A percentile compares a stretch with the other conserved stretches of the same genome.
phyloP scores from a whole-genome alignment of 148 eudicot species.

The Rhododendron kiyosumense region DNA sequence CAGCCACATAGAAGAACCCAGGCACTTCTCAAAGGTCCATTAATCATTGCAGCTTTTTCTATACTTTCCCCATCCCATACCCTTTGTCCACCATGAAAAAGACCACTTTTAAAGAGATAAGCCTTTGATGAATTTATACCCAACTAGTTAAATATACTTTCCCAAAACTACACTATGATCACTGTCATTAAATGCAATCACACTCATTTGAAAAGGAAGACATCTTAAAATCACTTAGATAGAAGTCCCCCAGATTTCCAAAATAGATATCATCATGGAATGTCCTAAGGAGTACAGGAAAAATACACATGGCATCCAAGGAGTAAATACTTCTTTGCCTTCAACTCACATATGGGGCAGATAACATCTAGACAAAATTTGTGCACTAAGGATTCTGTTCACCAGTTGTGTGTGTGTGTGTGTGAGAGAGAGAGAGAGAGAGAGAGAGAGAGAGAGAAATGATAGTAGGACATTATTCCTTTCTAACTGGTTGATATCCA shows the following conservation, averaged over 20 bases:
- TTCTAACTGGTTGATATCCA: background rate
- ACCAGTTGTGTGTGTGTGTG: background rate
- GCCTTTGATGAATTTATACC: background rate
- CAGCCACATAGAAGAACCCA: background rate
- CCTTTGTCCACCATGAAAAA: background rate
- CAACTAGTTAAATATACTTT: background rate
- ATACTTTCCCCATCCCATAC: background rate
- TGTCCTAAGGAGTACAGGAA: background rate
- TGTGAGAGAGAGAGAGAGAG: too few relatives aligned
- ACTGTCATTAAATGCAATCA: background rate
- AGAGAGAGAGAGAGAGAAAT: background rate
- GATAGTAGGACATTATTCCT: background rate
- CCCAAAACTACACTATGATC: background rate
- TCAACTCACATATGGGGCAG: background rate
- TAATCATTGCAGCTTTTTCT: background rate
- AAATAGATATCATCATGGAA: background rate
- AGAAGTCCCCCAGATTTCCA: background rate
- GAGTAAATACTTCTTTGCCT: background rate
- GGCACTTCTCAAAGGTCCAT: constrained; percentile 2
- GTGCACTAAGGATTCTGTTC: background rate
- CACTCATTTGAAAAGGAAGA: background rate
- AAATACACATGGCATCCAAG: background rate
- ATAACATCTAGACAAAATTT: background rate
- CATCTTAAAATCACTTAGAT: background rate
- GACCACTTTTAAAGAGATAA: background rate